phyloP scores from a whole-genome alignment of 495 filamentous ascomycete species.

The Trichoderma erinaceum region DNA sequence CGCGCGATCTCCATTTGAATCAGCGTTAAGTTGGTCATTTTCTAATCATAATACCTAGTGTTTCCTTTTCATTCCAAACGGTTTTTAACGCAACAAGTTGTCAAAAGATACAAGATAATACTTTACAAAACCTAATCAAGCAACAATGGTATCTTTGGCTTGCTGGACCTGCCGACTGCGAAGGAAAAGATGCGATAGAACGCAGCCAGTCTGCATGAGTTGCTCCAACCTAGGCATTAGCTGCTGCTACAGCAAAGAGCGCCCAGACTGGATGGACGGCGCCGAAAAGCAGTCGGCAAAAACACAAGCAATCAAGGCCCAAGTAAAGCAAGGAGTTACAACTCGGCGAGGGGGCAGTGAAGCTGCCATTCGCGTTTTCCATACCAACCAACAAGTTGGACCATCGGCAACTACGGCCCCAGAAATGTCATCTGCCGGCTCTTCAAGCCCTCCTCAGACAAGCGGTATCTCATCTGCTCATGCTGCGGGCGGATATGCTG shows the following conservation, averaged over 20 bases:
- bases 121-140: not conserved
- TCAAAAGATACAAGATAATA: not conserved
- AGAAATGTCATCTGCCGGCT: not conserved
- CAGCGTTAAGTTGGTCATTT: not conserved
- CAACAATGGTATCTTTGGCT: not conserved
- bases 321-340: not conserved
- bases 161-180: conserved; percentile 39
- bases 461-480: not conserved
- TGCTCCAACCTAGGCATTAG: conserved; percentile 29
- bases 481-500: not conserved
- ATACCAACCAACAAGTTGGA: not conserved
- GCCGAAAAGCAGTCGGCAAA: conserved; percentile 25
- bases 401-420: not conserved
- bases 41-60: not conserved
- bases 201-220: conserved; percentile 25
- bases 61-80: not conserved
- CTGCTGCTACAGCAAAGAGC: conserved; percentile 29
- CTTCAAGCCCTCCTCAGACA: not conserved
- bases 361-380: not conserved
- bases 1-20: not conserved
- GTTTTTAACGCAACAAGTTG: not conserved
- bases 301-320: conserved; percentile 16
- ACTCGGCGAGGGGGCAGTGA: not conserved
- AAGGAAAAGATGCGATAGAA: conserved; percentile 37
- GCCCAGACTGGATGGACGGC: conserved; percentile 33